Conservation (phyloP, 2,329 filamentous ascomycete genomes). For the Myriangium duriaei region DNA sequence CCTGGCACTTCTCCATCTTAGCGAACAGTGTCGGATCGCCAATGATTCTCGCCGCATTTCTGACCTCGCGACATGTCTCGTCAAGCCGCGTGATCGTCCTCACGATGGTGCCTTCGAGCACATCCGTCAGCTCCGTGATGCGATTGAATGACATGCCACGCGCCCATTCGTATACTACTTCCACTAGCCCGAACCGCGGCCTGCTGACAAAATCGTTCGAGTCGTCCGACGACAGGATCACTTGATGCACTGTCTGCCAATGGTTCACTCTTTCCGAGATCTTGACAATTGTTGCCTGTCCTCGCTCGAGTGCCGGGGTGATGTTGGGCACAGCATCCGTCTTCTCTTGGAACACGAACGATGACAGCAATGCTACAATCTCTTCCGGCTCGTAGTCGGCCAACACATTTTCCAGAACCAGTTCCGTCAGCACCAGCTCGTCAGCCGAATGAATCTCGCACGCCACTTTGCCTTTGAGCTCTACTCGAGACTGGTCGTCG, state of each 20-base stretch:
- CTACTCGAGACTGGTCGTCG: slow-evolving; percentile 73
- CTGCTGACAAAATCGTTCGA: slow-evolving; percentile 81
- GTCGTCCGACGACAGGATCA: slow-evolving; percentile 80
- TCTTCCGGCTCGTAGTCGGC: slow-evolving; percentile 92
- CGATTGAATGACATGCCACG: slow-evolving; percentile 96
- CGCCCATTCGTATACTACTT: slow-evolving; percentile 98
- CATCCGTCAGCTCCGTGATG: slow-evolving; percentile 89
- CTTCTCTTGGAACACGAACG: slow-evolving; percentile 97
- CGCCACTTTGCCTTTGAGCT: slow-evolving; percentile 94
- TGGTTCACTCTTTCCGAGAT: slow-evolving; percentile 89
- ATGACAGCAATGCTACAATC: slow-evolving; percentile 84
- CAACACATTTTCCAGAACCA: slow-evolving; percentile 92
- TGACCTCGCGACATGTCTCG: slow-evolving; percentile 93
- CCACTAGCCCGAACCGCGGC: slow-evolving; percentile 84
- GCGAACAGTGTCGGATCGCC: slow-evolving; percentile 85
- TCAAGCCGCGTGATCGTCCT: slow-evolving; percentile 86
- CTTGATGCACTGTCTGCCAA: slow-evolving; percentile 80
- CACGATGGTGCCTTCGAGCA: slow-evolving; percentile 94
- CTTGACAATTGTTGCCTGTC: slow-evolving; percentile 71
- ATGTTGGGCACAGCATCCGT: slow-evolving; percentile 70
- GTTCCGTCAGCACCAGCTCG: slow-evolving; percentile 87
- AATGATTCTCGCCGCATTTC: slow-evolving; percentile 90
- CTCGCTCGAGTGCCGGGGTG: slow-evolving; percentile 68
- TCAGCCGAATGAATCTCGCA: slow-evolving; percentile 97
- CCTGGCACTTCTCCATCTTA: slow-evolving; percentile 96